Conservation (phyloP, 2,329 filamentous ascomycete species). For the Curvularia eragrostidis region DNA sequence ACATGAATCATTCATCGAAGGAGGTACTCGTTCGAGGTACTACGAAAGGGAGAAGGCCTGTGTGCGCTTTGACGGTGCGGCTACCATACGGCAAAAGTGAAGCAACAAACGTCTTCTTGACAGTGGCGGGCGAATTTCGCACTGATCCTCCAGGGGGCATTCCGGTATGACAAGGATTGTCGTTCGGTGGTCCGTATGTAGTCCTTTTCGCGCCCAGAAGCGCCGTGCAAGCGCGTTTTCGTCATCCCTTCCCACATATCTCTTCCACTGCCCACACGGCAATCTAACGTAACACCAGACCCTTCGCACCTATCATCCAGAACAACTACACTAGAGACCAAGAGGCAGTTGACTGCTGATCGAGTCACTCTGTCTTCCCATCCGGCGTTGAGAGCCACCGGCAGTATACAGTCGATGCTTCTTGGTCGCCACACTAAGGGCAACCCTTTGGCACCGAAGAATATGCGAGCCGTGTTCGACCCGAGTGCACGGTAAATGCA, state of each 20-base stretch:
- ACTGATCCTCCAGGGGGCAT: background rate
- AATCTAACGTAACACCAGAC: conserved; percentile 1
- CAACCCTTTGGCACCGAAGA: conserved; percentile 9
- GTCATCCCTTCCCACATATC: conserved; percentile 2
- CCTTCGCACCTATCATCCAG: background rate
- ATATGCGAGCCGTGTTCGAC: conserved; percentile 14
- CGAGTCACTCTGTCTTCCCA: background rate
- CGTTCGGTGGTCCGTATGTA: background rate
- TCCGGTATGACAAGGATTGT: background rate
- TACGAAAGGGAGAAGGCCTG: conserved; percentile 3
- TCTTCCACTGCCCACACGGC: background rate
- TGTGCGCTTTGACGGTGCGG: conserved; percentile 16
- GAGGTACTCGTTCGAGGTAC: background rate
- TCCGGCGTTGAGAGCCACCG: conserved; percentile 8
- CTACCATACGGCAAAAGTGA: conserved; percentile 8
- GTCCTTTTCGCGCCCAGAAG: conserved; percentile 3
- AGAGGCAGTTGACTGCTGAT: background rate
- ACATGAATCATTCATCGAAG: background rate
- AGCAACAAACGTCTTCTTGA: background rate
- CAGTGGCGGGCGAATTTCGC: background rate
- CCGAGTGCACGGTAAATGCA: conserved; percentile 9
- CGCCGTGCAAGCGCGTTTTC: conserved; percentile 8
- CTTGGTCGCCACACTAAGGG: conserved; percentile 13
- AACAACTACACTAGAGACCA: conserved; percentile 3
- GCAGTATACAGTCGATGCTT: conserved; percentile 8